These are phyloP conservation scores for Phytophthora kernoviae DNA, from an alignment of 352 stramenopile species.

Conservation along the genomic window DNA sequence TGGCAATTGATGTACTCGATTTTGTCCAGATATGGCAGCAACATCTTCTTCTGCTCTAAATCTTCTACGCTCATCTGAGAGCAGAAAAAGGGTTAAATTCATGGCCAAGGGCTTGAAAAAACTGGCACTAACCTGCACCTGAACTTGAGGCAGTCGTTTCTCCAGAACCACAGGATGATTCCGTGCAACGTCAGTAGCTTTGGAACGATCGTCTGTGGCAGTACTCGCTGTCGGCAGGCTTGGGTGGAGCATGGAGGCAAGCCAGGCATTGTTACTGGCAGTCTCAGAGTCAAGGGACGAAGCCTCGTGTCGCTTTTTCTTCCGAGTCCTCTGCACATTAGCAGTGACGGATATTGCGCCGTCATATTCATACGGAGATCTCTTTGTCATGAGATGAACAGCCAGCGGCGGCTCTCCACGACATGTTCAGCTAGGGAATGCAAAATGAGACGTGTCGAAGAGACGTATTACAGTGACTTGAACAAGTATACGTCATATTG, in stretches of 20 bases:
- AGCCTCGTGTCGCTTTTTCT: constrained; percentile 29
- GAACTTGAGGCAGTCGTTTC: constrained; percentile 10
- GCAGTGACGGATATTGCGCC: constrained; percentile 5
- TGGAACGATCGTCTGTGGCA: constrained; percentile 7
- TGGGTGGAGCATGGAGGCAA: constrained; percentile 27
- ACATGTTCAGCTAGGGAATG: not conserved
- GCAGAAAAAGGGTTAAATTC: not conserved
- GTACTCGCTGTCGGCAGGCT: constrained; percentile 1
- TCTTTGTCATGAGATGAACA: constrained; percentile 32
- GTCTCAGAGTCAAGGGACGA: constrained; percentile 4
- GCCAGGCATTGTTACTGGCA: constrained; percentile 25
- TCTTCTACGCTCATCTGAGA: constrained; percentile 58
- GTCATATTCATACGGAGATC: constrained; percentile 46
- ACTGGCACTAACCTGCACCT: not conserved
- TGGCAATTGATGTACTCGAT: constrained; percentile 90
- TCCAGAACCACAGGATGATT: constrained; percentile 10
- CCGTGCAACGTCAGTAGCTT: constrained; percentile 7
- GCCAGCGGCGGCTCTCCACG: not conserved
- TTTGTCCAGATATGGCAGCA: constrained; percentile 85
- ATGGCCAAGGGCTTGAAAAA: not conserved
- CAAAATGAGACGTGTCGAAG: constrained; percentile 11
- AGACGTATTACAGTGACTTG: constrained; percentile 10
- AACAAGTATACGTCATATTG: constrained; percentile 15
- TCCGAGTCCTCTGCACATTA: constrained; percentile 13
- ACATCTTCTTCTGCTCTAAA: constrained; percentile 80